These are phyloP conservation scores for Orobanche coerulescens DNA, from an alignment of 257 asterid genomes.

Conservation along the genomic window DNA sequence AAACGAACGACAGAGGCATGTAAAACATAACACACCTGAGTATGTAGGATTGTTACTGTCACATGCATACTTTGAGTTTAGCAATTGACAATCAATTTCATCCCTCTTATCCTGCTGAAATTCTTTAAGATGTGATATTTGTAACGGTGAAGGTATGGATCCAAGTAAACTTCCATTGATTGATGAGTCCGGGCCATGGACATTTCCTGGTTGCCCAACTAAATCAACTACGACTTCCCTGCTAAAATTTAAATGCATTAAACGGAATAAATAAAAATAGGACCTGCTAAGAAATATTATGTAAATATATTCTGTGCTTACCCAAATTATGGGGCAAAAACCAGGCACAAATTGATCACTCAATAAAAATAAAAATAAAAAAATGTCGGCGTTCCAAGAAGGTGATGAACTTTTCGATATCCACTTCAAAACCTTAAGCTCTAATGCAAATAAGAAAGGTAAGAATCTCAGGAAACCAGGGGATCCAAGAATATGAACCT, in stretches of 20 bases:
- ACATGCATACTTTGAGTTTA: conserved; percentile 33
- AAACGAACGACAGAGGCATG: not conserved
- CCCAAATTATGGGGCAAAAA: not conserved
- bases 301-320: not conserved
- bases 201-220: conserved; percentile 83
- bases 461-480: not conserved
- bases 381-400: not conserved
- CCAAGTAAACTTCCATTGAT: conserved; percentile 52
- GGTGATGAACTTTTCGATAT: not conserved
- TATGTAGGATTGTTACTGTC: conserved; percentile 25
- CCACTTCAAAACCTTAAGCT: not conserved
- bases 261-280: not conserved
- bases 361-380: not conserved
- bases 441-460: not conserved
- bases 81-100: conserved; percentile 31
- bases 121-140: conserved; percentile 66
- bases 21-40: conserved; percentile 43
- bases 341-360: not conserved
- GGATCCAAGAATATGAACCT: not conserved
- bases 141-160: conserved; percentile 79
- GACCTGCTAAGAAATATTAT: not conserved
- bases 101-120: conserved; percentile 41
- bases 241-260: conserved; percentile 26
- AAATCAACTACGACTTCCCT: conserved; percentile 96
- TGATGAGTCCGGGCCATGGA: conserved; percentile 78